Conservation (phyloP, 2,329 filamentous ascomycete genomes). For the Fusarium foetens region DNA sequence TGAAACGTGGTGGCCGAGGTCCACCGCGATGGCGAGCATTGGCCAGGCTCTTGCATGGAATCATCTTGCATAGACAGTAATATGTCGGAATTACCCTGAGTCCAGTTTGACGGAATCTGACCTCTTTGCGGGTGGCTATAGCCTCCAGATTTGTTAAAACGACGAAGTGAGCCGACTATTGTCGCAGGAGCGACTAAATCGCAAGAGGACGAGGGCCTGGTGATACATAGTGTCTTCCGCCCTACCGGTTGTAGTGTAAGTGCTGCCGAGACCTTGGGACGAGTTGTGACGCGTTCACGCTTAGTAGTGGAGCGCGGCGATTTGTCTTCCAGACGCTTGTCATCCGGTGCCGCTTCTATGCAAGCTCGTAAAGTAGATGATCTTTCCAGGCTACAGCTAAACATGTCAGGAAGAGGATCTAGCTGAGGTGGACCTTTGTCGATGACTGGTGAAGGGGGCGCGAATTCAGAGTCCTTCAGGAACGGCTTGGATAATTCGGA, state of each 20-base stretch:
- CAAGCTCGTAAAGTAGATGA: conserved; percentile 45
- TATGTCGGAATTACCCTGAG: conserved; percentile 23
- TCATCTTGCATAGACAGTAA: neutral
- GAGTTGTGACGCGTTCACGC: neutral
- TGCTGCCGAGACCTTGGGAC: neutral
- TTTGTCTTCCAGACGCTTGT: conserved; percentile 46
- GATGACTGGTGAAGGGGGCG: neutral
- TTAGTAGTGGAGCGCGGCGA: conserved; percentile 2
- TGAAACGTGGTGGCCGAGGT: conserved; percentile 14
- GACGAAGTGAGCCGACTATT: neutral
- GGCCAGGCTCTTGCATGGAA: neutral
- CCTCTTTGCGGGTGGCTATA: neutral
- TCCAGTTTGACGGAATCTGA: conserved; percentile 14
- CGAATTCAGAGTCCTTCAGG: neutral
- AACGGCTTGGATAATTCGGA: neutral
- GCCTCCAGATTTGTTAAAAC: neutral
- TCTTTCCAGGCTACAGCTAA: conserved; percentile 36
- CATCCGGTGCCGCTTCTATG: conserved; percentile 47
- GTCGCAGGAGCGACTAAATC: neutral
- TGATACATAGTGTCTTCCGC: conserved; percentile 15
- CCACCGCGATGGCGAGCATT: neutral
- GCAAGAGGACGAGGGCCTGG: neutral
- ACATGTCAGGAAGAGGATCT: conserved; percentile 44
- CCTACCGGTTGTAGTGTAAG: conserved; percentile 20
- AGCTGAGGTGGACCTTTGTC: conserved; percentile 42